Percentiles rank a stretch among this genome's conserved stretches.
Evolutionary conservation across 2,329 filamentous ascomycete genomes (phyloP).

Genomic region (Cercospora sp.): DNA sequence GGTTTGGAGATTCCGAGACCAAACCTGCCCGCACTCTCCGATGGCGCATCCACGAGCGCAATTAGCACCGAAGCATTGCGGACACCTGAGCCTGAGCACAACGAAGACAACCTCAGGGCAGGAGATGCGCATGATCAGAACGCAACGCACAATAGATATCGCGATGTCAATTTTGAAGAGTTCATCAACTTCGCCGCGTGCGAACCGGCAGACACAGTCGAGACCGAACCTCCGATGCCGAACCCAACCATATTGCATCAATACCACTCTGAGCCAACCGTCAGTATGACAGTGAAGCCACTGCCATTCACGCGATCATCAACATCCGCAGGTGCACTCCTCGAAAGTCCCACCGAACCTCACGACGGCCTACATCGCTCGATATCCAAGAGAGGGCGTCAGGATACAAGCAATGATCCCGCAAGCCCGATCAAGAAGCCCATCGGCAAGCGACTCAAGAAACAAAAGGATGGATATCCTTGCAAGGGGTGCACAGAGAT

Average conservation of each 20-base stretch:
- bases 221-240: neutral
- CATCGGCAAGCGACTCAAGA: conserved; percentile 2
- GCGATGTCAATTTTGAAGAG: neutral
- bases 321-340: neutral
- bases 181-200: neutral
- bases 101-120: neutral
- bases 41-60: neutral
- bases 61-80: neutral
- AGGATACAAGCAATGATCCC: conserved; percentile 4
- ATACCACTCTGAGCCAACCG: no score
- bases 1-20: neutral
- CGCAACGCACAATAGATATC: neutral
- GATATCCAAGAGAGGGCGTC: conserved; percentile 4
- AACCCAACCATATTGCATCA: no score
- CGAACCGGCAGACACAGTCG: neutral
- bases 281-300: no score
- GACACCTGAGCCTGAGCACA: neutral
- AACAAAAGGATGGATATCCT: conserved; percentile 11
- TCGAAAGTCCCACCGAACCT: neutral
- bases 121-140: neutral
- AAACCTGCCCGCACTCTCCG: neutral
- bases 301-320: neutral
- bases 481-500: conserved; percentile 4
- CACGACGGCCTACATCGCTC: neutral
- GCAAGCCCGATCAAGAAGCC: neutral